phyloP scores from a whole-genome alignment of 805 yeast genomes.

The Sungouiella blattae region DNA sequence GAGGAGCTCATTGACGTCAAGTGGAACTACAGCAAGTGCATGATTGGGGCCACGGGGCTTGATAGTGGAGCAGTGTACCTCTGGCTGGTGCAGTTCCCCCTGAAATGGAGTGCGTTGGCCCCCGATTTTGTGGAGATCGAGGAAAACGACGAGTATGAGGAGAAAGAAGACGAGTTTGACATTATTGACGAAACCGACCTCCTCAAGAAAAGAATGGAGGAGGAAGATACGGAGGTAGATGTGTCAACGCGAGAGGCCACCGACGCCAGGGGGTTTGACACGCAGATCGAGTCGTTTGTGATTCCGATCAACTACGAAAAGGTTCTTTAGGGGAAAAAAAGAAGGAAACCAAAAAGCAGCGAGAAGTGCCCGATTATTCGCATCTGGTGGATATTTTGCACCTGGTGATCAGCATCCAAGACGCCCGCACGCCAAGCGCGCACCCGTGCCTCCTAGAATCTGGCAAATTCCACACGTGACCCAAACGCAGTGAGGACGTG shows the following conservation, averaged over 20 bases:
- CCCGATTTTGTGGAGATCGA: conserved; percentile 95
- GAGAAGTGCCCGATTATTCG: too few relatives aligned
- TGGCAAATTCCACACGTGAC: too few relatives aligned
- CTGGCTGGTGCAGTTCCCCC: conserved; percentile 82
- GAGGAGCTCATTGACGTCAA: conserved; percentile 84
- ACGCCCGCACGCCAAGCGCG: too few relatives aligned
- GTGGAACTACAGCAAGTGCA: conserved; percentile 77
- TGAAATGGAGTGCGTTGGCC: conserved; percentile 94
- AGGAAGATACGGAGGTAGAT: conserved; percentile 61
- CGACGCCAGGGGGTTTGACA: conserved; percentile 72
- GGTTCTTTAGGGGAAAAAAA: background rate
- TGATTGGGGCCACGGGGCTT: conserved; percentile 77
- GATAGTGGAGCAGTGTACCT: conserved; percentile 79
- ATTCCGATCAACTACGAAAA: conserved; percentile 50
- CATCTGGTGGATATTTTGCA: too few relatives aligned
- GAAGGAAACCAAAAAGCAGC: too few relatives aligned
- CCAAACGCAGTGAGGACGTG: too few relatives aligned
- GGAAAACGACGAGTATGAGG: conserved; percentile 84
- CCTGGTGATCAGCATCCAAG: too few relatives aligned
- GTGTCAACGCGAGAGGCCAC: conserved; percentile 57
- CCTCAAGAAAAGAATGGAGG: conserved; percentile 56
- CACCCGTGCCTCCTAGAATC: too few relatives aligned
- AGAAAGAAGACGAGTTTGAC: conserved; percentile 90
- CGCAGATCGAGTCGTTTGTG: conserved; percentile 49
- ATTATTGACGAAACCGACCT: conserved; percentile 64